These are phyloP conservation scores for Phaeoacremonium minimum DNA, from an alignment of 2,329 filamentous ascomycete species.

Conservation along the genomic window DNA sequence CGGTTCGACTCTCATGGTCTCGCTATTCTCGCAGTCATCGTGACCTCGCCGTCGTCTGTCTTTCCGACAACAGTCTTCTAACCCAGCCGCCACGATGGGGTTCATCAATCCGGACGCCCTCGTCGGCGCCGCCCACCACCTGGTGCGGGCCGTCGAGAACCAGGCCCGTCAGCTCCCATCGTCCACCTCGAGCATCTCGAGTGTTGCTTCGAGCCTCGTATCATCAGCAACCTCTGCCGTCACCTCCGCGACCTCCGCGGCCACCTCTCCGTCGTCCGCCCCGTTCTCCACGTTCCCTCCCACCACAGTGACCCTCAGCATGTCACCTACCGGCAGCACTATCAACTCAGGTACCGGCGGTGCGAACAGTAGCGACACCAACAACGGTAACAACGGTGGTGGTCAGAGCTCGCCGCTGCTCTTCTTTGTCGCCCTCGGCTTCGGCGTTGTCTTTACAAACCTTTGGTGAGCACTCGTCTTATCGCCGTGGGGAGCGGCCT, in stretches of 20 bases:
- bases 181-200: slow-evolving; percentile 1
- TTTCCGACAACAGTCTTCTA: neutral
- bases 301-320: neutral
- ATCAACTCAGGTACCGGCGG: slow-evolving; percentile 1
- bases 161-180: slow-evolving; percentile 8
- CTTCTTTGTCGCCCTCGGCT: slow-evolving; percentile 94
- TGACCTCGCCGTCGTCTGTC: neutral
- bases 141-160: slow-evolving; percentile 8
- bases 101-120: slow-evolving; percentile 6
- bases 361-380: slow-evolving; percentile 12
- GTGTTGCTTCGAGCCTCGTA: neutral
- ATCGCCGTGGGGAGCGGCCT: neutral
- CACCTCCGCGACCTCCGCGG: neutral
- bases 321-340: neutral
- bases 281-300: neutral
- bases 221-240: neutral
- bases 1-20: neutral
- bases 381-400: slow-evolving; percentile 22
- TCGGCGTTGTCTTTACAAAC: slow-evolving; percentile 98
- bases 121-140: slow-evolving; percentile 7
- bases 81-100: slow-evolving; percentile 3
- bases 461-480: slow-evolving; percentile 69
- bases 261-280: neutral
- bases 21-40: slow-evolving; percentile 1
- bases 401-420: slow-evolving; percentile 64